phyloP scores from a whole-genome alignment of 1,284 basidiomycete species.

The Cutaneotrichosporon dermatis region DNA sequence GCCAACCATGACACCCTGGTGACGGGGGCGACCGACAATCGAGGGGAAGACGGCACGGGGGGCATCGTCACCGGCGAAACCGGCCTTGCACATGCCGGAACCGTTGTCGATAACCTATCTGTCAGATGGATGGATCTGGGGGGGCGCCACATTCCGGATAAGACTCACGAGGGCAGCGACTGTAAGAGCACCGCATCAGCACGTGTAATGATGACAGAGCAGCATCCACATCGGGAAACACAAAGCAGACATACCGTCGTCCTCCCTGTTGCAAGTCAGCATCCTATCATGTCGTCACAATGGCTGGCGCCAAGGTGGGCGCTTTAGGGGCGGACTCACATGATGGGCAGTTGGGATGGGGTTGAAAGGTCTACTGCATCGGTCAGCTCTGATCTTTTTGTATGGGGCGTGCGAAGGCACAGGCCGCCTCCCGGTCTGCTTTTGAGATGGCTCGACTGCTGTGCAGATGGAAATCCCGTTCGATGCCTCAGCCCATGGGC shows the following conservation, averaged over 20 bases:
- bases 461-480: background rate
- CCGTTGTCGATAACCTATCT: constrained; percentile 72
- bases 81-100: constrained; percentile 90
- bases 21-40: constrained; percentile 86
- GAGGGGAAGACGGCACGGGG: constrained; percentile 75
- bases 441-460: background rate
- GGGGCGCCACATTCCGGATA: background rate
- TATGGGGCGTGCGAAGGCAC: constrained; percentile 1
- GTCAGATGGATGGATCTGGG: background rate
- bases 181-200: constrained; percentile 13
- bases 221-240: background rate
- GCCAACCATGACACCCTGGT: constrained; percentile 88
- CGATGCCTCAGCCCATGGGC: background rate
- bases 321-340: background rate
- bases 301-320: too few species aligned
- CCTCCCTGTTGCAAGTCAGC: constrained; percentile 35
- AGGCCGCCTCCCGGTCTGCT: background rate
- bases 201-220: background rate
- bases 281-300: too few species aligned
- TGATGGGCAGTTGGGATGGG: constrained; percentile 1
- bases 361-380: constrained; percentile 6
- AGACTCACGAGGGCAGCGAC: constrained; percentile 42
- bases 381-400: background rate
- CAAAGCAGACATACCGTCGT: constrained; percentile 34
- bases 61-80: constrained; percentile 73